phyloP scores from a whole-genome alignment of 306 rosid genomes.

The Vigna trinervia region DNA sequence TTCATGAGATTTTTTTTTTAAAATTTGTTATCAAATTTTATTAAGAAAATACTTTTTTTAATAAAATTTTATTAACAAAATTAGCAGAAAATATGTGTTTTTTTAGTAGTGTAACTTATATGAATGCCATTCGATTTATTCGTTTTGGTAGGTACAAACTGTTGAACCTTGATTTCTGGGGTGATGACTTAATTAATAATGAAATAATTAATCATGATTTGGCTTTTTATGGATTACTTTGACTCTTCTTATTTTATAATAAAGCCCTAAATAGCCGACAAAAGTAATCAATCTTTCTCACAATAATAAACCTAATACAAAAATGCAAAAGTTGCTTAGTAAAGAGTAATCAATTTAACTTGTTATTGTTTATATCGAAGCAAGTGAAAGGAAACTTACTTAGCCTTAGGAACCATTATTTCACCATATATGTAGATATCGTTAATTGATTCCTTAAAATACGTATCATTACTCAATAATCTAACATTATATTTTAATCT shows the following conservation, averaged over 20 bases:
- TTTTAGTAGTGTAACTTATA: no score
- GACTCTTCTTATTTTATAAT: constrained; percentile 42
- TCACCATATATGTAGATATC: not conserved
- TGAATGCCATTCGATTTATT: constrained; percentile 41
- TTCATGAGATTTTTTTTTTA: no score
- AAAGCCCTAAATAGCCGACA: constrained; percentile 45
- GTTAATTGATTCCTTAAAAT: constrained; percentile 31
- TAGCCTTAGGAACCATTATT: constrained; percentile 38
- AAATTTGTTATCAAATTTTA: no score
- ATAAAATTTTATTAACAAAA: no score
- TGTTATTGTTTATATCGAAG: constrained; percentile 10
- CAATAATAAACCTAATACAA: not conserved
- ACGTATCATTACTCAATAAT: constrained; percentile 63
- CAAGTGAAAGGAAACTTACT: constrained; percentile 38
- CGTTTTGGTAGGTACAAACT: constrained; percentile 50
- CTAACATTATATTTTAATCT: constrained; percentile 35
- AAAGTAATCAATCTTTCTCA: constrained; percentile 42
- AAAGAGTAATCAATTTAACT: constrained; percentile 37
- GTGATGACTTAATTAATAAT: constrained; percentile 53
- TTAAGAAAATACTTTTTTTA: no score
- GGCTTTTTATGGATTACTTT: constrained; percentile 53
- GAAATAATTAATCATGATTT: constrained; percentile 56
- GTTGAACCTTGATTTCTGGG: constrained; percentile 81
- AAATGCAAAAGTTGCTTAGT: constrained; percentile 27
- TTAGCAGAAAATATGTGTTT: no score